phyloP scores from a whole-genome alignment of 805 yeast genomes.

The Hanseniaspora guilliermondii region DNA sequence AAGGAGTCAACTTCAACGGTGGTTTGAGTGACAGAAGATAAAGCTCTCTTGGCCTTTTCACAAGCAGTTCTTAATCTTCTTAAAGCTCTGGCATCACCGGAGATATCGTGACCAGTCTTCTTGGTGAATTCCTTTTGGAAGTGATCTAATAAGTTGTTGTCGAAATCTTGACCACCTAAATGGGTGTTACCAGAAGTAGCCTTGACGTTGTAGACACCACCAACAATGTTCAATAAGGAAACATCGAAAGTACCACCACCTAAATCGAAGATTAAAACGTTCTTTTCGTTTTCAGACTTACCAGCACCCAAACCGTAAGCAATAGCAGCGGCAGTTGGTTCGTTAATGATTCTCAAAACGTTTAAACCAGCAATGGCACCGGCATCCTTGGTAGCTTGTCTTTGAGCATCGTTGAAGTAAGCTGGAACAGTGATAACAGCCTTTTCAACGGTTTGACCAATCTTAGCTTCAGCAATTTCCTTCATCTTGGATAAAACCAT shows the following conservation, averaged over 20 bases:
- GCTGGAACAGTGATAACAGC: conserved; percentile 75
- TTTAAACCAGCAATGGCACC: conserved; percentile 71
- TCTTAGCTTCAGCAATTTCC: conserved; percentile 66
- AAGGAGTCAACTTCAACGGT: conserved; percentile 93
- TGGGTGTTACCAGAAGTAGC: conserved; percentile 99
- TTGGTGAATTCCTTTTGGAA: conserved; percentile 90
- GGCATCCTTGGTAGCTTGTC: conserved; percentile 75
- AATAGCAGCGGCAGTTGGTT: conserved; percentile 94
- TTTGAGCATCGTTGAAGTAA: conserved; percentile 66
- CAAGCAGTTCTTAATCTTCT: conserved; percentile 98
- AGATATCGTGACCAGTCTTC: conserved; percentile 86
- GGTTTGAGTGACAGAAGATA: conserved; percentile 92
- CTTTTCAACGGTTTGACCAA: conserved; percentile 57
- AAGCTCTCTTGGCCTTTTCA: conserved; percentile 97
- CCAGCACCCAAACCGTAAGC: conserved; percentile 97
- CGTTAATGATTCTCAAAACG: conserved; percentile 66
- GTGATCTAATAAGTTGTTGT: conserved; percentile 85
- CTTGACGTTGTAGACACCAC: conserved; percentile 93
- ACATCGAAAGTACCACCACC: conserved; percentile 99
- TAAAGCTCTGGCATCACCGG: conserved; percentile 84
- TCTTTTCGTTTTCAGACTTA: conserved; percentile 66
- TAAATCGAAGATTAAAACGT: conserved; percentile 84
- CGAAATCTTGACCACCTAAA: conserved; percentile 99
- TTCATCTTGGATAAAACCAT: conserved; percentile 75
- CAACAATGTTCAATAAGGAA: conserved; percentile 81